Base-by-base conservation (phyloP, 179 eudicot species). In the Corrigiola litoralis region DNA sequence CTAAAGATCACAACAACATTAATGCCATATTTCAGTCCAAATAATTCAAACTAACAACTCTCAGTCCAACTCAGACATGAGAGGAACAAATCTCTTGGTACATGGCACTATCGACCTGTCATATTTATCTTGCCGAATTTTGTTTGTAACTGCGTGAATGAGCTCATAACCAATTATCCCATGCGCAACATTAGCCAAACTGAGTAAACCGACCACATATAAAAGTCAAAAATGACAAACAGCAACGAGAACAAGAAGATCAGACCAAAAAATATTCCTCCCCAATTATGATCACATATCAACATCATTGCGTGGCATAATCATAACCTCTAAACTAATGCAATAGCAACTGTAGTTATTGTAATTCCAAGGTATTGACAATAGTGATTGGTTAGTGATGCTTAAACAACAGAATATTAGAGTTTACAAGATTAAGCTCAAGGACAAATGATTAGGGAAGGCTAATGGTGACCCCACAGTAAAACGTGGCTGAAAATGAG, bases 121-220 rank as follows among this genome's bases (percentile, higher is more conserved):
- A 16, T 56, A 56, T 32, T 18, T n/a, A 18, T 56, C 34, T 56
- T n/a, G n/a, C n/a, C 23, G 29, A 34, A 57, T 11, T 36, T 34
- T 57, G 61, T 3, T 20, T 33, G 27, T 36, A 17, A 34, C 21
- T 57, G 61, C 61, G 20, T 56, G 18, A 18, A 56, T 34, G 28
- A 8, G 12, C 4, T 20, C 18, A 11, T 16, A 4, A 8, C 6
- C 0, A 36, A 1, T 18, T 27, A n/a, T 23, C 29, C 6, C 61
- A 6, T 36, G 61, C 16, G 9, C 8, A 45, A 20, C 6, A 16
- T 24, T 37, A 21, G 47, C 51, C 23, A 34, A 57, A 36, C 50
- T 41, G 4, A 23, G 61, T 48, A 6, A 41, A 28, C 65, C 65
- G 51, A n/a, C 65, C 65, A 60, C 64, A n/a, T n/a, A 60, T 6